Conservation (phyloP, 805 yeast genomes). For the Isabelozyma rhagii region DNA sequence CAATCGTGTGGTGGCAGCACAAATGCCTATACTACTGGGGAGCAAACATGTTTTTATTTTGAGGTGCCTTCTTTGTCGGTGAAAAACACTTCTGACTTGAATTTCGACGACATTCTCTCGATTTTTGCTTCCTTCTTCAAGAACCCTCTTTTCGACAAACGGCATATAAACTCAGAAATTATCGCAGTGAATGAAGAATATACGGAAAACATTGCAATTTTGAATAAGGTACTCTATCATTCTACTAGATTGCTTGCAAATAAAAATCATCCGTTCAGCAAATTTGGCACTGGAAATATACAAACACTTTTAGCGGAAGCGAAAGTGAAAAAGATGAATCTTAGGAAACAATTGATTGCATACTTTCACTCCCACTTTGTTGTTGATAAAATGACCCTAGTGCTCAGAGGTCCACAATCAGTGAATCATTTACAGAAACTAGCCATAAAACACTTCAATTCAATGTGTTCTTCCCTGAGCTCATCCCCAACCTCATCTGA, state of each 20-base stretch:
- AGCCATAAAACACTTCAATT: conserved; percentile 42
- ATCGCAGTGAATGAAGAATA: conserved; percentile 68
- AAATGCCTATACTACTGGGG: conserved; percentile 71
- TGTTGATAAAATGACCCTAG: conserved; percentile 53
- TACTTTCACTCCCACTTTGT: conserved; percentile 43
- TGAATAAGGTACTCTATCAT: conserved; percentile 53
- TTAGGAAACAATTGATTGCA: conserved; percentile 30
- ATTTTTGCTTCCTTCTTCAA: conserved; percentile 52
- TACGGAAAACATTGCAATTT: conserved; percentile 42
- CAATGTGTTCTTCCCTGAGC: conserved; percentile 4
- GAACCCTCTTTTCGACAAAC: conserved; percentile 47
- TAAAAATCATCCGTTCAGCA: conserved; percentile 48
- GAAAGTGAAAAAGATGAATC: conserved; percentile 25
- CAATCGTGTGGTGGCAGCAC: conserved; percentile 50
- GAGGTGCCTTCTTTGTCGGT: conserved; percentile 50
- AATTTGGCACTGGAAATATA: conserved; percentile 65
- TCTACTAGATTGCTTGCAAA: conserved; percentile 53
- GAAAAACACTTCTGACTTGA: background rate
- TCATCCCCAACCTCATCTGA: background rate
- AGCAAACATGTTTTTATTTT: conserved; percentile 61
- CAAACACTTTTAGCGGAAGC: conserved; percentile 43
- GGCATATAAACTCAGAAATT: conserved; percentile 47
- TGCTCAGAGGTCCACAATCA: conserved; percentile 65
- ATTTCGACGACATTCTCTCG: conserved; percentile 27
- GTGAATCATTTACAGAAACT: conserved; percentile 53